phyloP scores from a whole-genome alignment of 192 early-diverging fungal species.

The Coemansia sp. region DNA sequence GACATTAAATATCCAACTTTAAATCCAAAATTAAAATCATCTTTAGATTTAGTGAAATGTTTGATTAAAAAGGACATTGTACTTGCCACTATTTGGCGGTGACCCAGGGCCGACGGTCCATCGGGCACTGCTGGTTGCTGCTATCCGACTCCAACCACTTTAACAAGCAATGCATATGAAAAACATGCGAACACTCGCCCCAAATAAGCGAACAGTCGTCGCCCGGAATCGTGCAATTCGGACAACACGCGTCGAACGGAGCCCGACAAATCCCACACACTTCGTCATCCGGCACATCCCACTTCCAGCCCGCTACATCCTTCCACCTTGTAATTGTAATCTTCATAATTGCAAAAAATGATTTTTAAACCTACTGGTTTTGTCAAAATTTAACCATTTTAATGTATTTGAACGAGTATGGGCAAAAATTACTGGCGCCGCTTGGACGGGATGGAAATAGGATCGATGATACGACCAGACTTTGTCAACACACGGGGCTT shows the following conservation, averaged over 20 bases:
- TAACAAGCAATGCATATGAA: conserved; percentile 91
- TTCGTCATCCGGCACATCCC: conserved; percentile 79
- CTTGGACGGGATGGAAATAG: conserved; percentile 68
- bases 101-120: conserved; percentile 82
- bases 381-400: neutral
- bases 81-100: conserved; percentile 32
- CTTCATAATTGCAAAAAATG: conserved; percentile 24
- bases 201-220: conserved; percentile 84
- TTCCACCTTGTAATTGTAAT: conserved; percentile 62
- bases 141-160: conserved; percentile 75
- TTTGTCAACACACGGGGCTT: conserved; percentile 82
- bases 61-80: no score
- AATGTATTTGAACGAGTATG: neutral
- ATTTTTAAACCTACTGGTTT: no score
- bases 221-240: conserved; percentile 79
- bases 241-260: conserved; percentile 85
- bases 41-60: no score
- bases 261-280: conserved; percentile 90
- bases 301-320: conserved; percentile 83
- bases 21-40: no score
- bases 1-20: no score
- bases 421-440: conserved; percentile 29
- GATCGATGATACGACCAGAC: conserved; percentile 85
- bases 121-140: conserved; percentile 78
- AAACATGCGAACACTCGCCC: conserved; percentile 90